Conservation (phyloP, 73 alveolate genomes). For the Uronychia binucleata region DNA sequence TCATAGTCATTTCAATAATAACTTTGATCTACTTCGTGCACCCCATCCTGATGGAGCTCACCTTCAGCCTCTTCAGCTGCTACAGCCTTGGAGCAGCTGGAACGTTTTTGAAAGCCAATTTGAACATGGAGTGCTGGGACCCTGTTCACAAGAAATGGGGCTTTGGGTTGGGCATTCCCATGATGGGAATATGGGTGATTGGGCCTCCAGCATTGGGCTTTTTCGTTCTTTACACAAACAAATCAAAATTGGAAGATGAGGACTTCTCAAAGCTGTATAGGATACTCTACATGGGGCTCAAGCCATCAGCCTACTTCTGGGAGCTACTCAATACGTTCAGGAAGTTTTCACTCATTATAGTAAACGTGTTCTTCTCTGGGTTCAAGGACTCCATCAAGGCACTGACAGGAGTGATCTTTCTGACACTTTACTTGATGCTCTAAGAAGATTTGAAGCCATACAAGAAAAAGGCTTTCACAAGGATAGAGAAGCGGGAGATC, state of each 20-base stretch:
- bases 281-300: slow-evolving; percentile 39
- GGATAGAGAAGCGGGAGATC: neutral
- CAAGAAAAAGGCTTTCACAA: neutral
- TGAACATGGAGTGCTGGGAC: slow-evolving; percentile 37
- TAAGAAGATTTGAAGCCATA: slow-evolving; percentile 32
- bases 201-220: slow-evolving; percentile 34
- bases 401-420: neutral
- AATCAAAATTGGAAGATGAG: neutral
- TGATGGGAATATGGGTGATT: slow-evolving; percentile 34
- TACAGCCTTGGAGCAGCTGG: slow-evolving; percentile 15
- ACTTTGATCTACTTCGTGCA: slow-evolving; percentile 42
- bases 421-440: slow-evolving; percentile 5
- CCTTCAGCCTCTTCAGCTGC: slow-evolving; percentile 47
- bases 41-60: slow-evolving; percentile 35
- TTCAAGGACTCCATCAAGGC: slow-evolving; percentile 27
- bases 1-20: slow-evolving; percentile 17
- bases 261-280: slow-evolving; percentile 6
- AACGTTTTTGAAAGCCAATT: neutral
- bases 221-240: slow-evolving; percentile 12
- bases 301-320: slow-evolving; percentile 36
- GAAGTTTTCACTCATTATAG: slow-evolving; percentile 11
- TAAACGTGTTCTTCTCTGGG: slow-evolving; percentile 19
- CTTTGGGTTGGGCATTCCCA: slow-evolving; percentile 19
- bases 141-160: slow-evolving; percentile 11
- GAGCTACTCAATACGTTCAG: slow-evolving; percentile 45